Percentiles rank a stretch among this genome's conserved stretches.
Evolutionary conservation across 2,329 filamentous ascomycete species (phyloP).

Genomic region (Pyrenophora tritici-repentis): DNA sequence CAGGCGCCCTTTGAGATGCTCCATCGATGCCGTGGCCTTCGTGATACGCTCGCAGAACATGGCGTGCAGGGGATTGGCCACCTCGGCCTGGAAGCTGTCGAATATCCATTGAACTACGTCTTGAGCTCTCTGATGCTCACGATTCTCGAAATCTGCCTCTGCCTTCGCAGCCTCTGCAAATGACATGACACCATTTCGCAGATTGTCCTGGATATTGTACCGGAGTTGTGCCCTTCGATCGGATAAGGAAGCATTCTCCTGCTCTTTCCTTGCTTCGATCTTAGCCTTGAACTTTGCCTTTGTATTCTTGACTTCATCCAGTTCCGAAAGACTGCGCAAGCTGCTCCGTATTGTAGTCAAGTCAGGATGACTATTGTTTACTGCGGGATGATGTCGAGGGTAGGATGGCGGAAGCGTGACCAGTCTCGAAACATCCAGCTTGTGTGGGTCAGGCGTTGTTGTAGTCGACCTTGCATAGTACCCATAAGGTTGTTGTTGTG

Average conservation of each 20-base stretch:
- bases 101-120: conserved; percentile 79
- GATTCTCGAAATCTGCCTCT: conserved; percentile 72
- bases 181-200: conserved; percentile 75
- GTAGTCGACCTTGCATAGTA: conserved; percentile 46
- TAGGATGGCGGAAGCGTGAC: conserved; percentile 93
- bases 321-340: conserved; percentile 74
- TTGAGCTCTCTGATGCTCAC: conserved; percentile 73
- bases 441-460: conserved; percentile 56
- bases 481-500: conserved; percentile 48
- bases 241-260: conserved; percentile 59
- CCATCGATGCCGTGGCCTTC: conserved; percentile 76
- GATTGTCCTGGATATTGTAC: conserved; percentile 76
- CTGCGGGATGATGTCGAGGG: conserved; percentile 89
- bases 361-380: conserved; percentile 94
- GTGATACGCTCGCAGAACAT: conserved; percentile 76
- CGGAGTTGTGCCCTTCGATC: conserved; percentile 70
- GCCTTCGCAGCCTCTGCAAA: conserved; percentile 83
- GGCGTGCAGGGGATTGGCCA: conserved; percentile 83
- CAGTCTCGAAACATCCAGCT: conserved; percentile 85
- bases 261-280: conserved; percentile 60
- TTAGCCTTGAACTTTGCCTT: conserved; percentile 61
- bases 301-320: conserved; percentile 71
- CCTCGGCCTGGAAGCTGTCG: conserved; percentile 79
- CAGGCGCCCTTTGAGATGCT: conserved; percentile 72
- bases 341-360: conserved; percentile 76